phyloP scores from a whole-genome alignment of 805 yeast genomes.

The Jamesozyma rosinii region DNA sequence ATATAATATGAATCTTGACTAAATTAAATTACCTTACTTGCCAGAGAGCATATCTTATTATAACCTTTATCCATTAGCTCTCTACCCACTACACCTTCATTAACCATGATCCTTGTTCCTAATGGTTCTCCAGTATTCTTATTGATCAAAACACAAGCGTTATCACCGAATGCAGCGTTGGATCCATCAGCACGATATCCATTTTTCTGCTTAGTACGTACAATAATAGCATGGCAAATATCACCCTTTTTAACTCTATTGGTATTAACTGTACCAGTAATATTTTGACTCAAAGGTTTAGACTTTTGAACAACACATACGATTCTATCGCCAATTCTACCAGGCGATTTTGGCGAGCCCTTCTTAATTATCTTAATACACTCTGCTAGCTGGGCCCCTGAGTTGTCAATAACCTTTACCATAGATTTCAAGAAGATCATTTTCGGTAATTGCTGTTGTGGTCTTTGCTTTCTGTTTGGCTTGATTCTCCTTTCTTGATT shows the following conservation, averaged over 20 bases:
- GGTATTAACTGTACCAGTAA: constrained; percentile 63
- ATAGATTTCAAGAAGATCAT: constrained; percentile 88
- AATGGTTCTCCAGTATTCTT: constrained; percentile 83
- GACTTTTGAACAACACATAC: constrained; percentile 93
- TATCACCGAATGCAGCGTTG: constrained; percentile 80
- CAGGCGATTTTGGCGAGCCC: constrained; percentile 67
- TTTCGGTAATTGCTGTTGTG: constrained; percentile 3
- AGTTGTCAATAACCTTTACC: constrained; percentile 85
- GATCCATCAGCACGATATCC: constrained; percentile 80
- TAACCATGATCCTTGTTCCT: constrained; percentile 69
- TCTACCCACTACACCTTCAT: constrained; percentile 66
- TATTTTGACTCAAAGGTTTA: constrained; percentile 58
- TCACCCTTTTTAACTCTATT: constrained; percentile 91
- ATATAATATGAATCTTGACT: too few species aligned
- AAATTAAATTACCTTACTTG: constrained; percentile 69
- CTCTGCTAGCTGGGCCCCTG: constrained; percentile 90
- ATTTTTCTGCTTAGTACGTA: constrained; percentile 72
- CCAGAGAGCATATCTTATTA: constrained; percentile 80
- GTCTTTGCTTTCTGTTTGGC: background rate
- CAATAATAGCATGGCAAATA: constrained; percentile 89
- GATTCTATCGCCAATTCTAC: constrained; percentile 81
- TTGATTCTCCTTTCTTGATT: background rate
- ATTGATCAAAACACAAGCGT: constrained; percentile 91
- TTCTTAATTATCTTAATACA: constrained; percentile 92
- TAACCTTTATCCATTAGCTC: constrained; percentile 77